phyloP scores from a whole-genome alignment of 2,329 filamentous ascomycete species.

The Uncinocarpus reesii region DNA sequence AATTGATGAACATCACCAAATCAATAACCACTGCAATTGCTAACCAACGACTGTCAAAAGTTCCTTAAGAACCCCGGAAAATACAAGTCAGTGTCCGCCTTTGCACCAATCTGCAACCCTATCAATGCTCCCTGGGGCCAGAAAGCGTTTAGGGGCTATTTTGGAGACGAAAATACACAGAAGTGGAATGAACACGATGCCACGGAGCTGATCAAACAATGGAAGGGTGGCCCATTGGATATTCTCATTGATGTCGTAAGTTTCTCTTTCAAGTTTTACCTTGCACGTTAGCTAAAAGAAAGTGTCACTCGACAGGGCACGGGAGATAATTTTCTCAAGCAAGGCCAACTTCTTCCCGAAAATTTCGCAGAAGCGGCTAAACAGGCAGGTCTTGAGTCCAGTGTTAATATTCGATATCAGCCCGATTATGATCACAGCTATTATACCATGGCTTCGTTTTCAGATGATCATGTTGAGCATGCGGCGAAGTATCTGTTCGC shows the following conservation, averaged over 20 bases:
- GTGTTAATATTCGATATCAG: slow-evolving; percentile 72
- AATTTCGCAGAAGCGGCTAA: slow-evolving; percentile 75
- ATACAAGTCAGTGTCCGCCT: slow-evolving; percentile 82
- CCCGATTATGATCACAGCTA: slow-evolving; percentile 94
- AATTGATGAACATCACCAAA: too few relatives aligned
- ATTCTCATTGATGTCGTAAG: slow-evolving; percentile 77
- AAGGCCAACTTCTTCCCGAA: slow-evolving; percentile 83
- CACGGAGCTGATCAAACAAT: slow-evolving; percentile 72
- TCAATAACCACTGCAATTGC: too few relatives aligned
- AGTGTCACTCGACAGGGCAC: slow-evolving; percentile 57
- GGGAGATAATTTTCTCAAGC: slow-evolving; percentile 92
- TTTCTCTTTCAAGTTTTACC: neutral
- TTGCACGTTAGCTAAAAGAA: neutral
- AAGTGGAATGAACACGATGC: slow-evolving; percentile 87
- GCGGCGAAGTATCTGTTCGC: slow-evolving; percentile 71
- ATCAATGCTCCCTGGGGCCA: slow-evolving; percentile 80
- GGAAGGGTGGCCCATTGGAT: slow-evolving; percentile 59
- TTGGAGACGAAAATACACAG: slow-evolving; percentile 58
- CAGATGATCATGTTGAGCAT: slow-evolving; percentile 81
- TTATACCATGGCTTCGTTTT: slow-evolving; percentile 87
- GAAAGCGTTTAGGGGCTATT: slow-evolving; percentile 88
- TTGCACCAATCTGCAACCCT: slow-evolving; percentile 84
- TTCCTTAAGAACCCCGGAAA: slow-evolving; percentile 83
- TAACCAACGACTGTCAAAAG: slow-evolving; percentile 26
- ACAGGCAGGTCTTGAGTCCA: slow-evolving; percentile 58